Conservation (phyloP, 139 green algal species). For the Micractinium sp. region DNA sequence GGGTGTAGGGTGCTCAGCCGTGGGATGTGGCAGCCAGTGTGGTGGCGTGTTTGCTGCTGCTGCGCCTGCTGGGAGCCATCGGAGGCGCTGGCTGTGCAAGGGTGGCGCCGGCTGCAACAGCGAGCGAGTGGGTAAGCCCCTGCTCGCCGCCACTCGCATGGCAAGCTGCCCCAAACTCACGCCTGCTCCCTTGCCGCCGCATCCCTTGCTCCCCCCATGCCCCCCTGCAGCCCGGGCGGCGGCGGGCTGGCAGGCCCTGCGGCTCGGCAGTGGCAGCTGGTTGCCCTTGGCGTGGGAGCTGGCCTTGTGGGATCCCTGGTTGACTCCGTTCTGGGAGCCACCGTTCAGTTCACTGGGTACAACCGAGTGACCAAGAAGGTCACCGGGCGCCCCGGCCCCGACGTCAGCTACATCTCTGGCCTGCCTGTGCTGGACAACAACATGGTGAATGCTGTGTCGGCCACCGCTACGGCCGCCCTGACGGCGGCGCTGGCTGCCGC, state of each 20-base stretch:
- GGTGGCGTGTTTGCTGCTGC: not conserved
- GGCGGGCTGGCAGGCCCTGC: not conserved
- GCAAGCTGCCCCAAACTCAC: too few relatives aligned
- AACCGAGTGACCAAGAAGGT: constrained; percentile 58
- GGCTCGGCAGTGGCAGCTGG: constrained; percentile 31
- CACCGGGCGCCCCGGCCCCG: constrained; percentile 44
- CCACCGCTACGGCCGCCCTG: constrained; percentile 37
- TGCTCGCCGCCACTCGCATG: not conserved
- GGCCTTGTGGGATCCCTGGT: constrained; percentile 88
- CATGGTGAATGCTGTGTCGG: constrained; percentile 62
- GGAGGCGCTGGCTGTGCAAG: not conserved
- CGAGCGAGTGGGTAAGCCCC: not conserved
- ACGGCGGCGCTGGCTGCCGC: not conserved
- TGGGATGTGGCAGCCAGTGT: not conserved
- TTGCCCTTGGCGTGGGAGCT: constrained; percentile 58
- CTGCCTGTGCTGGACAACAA: constrained; percentile 64
- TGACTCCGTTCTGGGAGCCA: constrained; percentile 94
- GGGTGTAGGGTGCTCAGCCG: not conserved
- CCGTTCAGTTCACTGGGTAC: constrained; percentile 91
- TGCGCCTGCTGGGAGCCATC: too few relatives aligned
- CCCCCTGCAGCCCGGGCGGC: not conserved
- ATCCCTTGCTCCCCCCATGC: not conserved
- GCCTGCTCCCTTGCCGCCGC: not conserved
- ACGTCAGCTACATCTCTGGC: constrained; percentile 57
- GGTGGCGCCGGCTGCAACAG: not conserved